Evolutionary conservation across 345 rosid genomes (phyloP).

Genomic region (Gynandropsis gynandra): DNA sequence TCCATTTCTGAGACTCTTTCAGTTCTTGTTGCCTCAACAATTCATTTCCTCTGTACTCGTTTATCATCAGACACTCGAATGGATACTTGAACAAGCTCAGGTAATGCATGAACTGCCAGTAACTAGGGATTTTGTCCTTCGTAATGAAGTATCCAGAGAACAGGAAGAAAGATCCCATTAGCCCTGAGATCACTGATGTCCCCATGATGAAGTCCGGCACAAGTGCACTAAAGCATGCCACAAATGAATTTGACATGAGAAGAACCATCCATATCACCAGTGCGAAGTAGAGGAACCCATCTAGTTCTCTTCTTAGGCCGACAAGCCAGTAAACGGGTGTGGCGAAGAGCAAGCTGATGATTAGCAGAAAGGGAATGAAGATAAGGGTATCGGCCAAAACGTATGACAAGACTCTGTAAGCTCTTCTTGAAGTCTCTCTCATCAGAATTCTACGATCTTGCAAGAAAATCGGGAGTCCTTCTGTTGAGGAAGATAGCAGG

Average conservation of each 20-base stretch:
- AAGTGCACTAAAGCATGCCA: slow-evolving; percentile 75
- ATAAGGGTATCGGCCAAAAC: slow-evolving; percentile 59
- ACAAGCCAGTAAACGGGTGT: slow-evolving; percentile 87
- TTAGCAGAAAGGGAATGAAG: slow-evolving; percentile 65
- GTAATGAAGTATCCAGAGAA: slow-evolving; percentile 82
- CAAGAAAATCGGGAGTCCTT: slow-evolving; percentile 80
- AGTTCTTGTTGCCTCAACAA: slow-evolving; percentile 58
- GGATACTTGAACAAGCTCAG: slow-evolving; percentile 78
- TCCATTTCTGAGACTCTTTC: slow-evolving; percentile 61
- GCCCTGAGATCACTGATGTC: slow-evolving; percentile 68
- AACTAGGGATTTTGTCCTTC: slow-evolving; percentile 52
- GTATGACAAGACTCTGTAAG: slow-evolving; percentile 54
- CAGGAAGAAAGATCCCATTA: slow-evolving; percentile 90
- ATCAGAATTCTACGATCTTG: slow-evolving; percentile 72
- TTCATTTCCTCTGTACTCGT: slow-evolving; percentile 62
- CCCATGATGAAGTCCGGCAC: slow-evolving; percentile 79
- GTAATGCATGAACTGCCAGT: slow-evolving; percentile 89
- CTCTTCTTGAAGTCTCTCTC: slow-evolving; percentile 78
- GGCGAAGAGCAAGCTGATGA: slow-evolving; percentile 58
- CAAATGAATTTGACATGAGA: slow-evolving; percentile 76
- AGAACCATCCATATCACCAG: slow-evolving; percentile 74
- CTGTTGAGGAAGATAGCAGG: slow-evolving; percentile 79
- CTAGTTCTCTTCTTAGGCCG: slow-evolving; percentile 48
- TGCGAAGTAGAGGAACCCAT: slow-evolving; percentile 63
- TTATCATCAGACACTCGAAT: slow-evolving; percentile 70